Base-by-base conservation (phyloP, 2,329 filamentous ascomycete genomes). In the Rutstroemia sp. region DNA sequence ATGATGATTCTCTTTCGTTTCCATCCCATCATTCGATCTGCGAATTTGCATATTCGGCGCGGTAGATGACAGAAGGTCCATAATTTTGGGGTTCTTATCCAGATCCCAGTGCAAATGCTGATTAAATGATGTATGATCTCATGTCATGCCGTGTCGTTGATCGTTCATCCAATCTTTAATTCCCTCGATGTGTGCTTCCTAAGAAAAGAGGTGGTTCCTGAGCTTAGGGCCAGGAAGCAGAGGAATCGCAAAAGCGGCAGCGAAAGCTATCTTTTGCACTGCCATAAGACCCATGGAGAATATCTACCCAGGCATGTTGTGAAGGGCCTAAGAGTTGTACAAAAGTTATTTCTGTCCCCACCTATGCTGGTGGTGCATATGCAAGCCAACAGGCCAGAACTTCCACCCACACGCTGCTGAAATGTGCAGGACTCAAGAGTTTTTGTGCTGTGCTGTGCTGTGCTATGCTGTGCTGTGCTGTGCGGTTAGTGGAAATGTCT, bases 321-420 rank as follows among this genome's bases (percentile, higher is more conserved):
- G 48, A 50, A 42, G 38, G n/a, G 34, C 34, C 14, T 18, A 46
- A 55, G 30, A 46, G 52, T 42, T 55, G 52, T 37, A 55, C 52
- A 44, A 25, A 14, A 42, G 52, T 46, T 55, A 55, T 55, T 55
- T 54, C 49, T 10, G 37, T 34, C 49, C 52, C 41, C 46, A 34
- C 34, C 42, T 45, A 50, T 42, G 23, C 52, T 34, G 21, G 34
- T 30, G 25, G n/a, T 54, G 52, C 45, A 54, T 55, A 55, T 55
- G 52, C 52, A 50, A 55, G 52, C 52, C 52, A 54, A 27, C 51
- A 54, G 51, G 48, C 52, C 37, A 37, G 41, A 53, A 54, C 18
- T 41, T 46, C 42, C n/a, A 51, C 34, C 42, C n/a, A 51, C 34
- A 50, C 52, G 16, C 10, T 49, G 52, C 52, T 55, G 52, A 55